Percentiles rank a stretch among this genome's conserved stretches.
Conservation (phyloP, 306 rosid genomes). For the Purshia tridentata region DNA sequence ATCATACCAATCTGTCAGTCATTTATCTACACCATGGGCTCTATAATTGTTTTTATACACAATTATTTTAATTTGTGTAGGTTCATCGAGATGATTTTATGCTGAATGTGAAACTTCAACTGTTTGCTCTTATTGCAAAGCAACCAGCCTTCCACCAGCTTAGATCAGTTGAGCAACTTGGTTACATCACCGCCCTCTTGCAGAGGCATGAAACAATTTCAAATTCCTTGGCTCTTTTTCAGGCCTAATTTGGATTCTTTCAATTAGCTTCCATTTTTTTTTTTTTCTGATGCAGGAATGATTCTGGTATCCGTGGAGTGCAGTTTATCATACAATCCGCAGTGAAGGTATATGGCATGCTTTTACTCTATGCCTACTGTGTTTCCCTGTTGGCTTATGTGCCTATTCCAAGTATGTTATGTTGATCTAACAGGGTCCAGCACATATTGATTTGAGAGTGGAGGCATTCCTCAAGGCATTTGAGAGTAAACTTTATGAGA, state of each 20-base stretch:
- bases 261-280: not conserved
- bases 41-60: conserved; percentile 9
- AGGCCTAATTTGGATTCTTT: conserved; percentile 11
- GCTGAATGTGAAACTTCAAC: conserved; percentile 92
- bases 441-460: conserved; percentile 69
- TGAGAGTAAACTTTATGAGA: conserved; percentile 66
- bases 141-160: conserved; percentile 96
- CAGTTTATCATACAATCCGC: conserved; percentile 89
- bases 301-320: conserved; percentile 73
- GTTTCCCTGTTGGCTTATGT: conserved; percentile 10
- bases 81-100: conserved; percentile 77
- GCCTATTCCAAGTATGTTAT: conserved; percentile 17
- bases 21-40: not conserved
- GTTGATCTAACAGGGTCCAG: conserved; percentile 61
- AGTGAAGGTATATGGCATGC: conserved; percentile 56
- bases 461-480: conserved; percentile 77
- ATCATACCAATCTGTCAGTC: not conserved
- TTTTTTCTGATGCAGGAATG: conserved; percentile 51
- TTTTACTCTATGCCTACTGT: conserved; percentile 3
- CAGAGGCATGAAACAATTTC: conserved; percentile 51
- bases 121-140: conserved; percentile 79
- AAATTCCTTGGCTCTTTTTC: conserved; percentile 14
- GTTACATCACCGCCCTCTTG: conserved; percentile 72
- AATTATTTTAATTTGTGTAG: conserved; percentile 43
- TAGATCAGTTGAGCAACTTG: conserved; percentile 94